phyloP scores from a whole-genome alignment of 75 land plant species.

The Sequoiadendron giganteum region DNA sequence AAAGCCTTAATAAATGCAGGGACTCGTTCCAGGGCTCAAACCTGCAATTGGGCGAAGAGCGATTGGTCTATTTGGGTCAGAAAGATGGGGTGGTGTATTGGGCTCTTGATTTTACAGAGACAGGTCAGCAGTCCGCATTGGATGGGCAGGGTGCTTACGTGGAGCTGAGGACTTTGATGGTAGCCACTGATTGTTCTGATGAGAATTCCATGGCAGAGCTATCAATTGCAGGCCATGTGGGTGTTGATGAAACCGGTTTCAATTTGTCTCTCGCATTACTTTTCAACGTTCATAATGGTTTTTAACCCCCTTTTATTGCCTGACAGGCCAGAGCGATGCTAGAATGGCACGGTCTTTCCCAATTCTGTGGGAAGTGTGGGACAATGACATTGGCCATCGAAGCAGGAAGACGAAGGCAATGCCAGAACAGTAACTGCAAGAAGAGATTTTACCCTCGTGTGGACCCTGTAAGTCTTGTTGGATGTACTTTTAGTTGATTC shows the following conservation, averaged over 20 bases:
- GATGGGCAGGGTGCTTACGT: slow-evolving; percentile 36
- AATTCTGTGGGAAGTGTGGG: slow-evolving; percentile 90
- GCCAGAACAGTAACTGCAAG: slow-evolving; percentile 67
- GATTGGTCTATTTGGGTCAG: slow-evolving; percentile 74
- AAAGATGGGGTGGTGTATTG: slow-evolving; percentile 54
- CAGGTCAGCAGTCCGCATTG: slow-evolving; percentile 9
- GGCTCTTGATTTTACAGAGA: slow-evolving; percentile 57
- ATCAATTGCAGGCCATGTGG: slow-evolving; percentile 92
- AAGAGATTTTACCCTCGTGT: slow-evolving; percentile 81
- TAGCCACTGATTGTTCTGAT: slow-evolving; percentile 74
- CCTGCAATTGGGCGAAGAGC: slow-evolving; percentile 30
- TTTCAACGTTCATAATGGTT: neutral
- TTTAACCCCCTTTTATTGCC: neutral
- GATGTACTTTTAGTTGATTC: neutral
- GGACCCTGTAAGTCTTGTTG: slow-evolving; percentile 63
- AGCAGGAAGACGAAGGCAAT: slow-evolving; percentile 66
- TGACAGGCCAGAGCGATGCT: slow-evolving; percentile 80
- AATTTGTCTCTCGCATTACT: neutral
- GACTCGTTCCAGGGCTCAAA: slow-evolving; percentile 18
- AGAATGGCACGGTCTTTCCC: slow-evolving; percentile 71
- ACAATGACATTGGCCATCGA: slow-evolving; percentile 45
- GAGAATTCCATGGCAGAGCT: slow-evolving; percentile 60
- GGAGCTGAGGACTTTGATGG: slow-evolving; percentile 87
- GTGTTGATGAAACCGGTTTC: slow-evolving; percentile 11
- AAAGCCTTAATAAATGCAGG: slow-evolving; percentile 31